Percentiles rank a stretch among this genome's conserved stretches.
phyloP scores from a whole-genome alignment of 352 stramenopile species.

The Phytophthora pinifolia region DNA sequence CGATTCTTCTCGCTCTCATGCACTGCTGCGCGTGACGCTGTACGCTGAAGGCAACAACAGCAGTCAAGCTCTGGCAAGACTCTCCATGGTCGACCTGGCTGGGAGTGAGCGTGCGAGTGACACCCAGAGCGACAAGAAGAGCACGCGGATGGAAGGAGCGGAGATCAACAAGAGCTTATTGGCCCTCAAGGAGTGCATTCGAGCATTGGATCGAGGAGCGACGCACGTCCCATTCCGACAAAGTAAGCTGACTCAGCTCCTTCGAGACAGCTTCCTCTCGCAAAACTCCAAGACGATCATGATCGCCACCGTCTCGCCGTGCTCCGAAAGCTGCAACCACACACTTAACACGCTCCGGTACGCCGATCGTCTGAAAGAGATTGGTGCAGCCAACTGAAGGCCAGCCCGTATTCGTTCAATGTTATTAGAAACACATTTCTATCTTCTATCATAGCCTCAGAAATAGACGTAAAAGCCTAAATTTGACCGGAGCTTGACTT shows the following conservation, averaged over 20 bases:
- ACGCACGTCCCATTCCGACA: conserved; percentile 94
- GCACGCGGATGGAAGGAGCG: conserved; percentile 93
- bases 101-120: conserved; percentile 94
- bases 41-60: conserved; percentile 27
- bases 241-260: conserved; percentile 95
- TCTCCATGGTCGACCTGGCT: conserved; percentile 92
- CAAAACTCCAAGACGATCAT: conserved; percentile 93
- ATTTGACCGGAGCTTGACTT: background rate
- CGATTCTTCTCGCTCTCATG: conserved; percentile 91
- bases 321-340: conserved; percentile 93
- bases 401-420: conserved; percentile 33
- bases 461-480: conserved; percentile 10
- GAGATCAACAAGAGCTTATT: conserved; percentile 98
- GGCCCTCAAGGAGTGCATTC: conserved; percentile 97
- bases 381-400: conserved; percentile 28
- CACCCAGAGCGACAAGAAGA: conserved; percentile 89
- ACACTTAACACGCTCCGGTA: conserved; percentile 97
- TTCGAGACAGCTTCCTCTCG: conserved; percentile 91
- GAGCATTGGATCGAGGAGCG: conserved; percentile 88
- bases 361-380: conserved; percentile 95
- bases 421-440: too few species aligned
- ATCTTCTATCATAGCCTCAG: too few species aligned
- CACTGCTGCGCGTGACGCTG: conserved; percentile 89
- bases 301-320: conserved; percentile 94
- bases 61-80: conserved; percentile 33